Percentiles rank a stretch among this genome's conserved stretches.
Conservation (phyloP, 2,329 filamentous ascomycete genomes). For the Akanthomyces muscarius region DNA sequence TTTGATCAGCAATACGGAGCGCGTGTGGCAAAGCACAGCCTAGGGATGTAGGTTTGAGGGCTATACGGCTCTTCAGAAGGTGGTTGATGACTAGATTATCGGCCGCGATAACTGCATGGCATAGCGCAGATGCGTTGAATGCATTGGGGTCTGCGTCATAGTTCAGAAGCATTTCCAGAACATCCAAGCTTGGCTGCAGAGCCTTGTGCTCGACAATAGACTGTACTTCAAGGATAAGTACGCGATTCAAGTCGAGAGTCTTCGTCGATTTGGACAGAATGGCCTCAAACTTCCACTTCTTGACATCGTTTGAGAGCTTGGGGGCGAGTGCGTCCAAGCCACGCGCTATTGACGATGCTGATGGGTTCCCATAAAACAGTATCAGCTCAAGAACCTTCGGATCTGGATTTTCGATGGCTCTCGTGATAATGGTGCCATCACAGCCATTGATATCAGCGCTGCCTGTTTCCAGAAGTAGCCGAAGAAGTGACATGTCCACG, state of each 20-base stretch:
- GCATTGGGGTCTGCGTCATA: constrained; percentile 54
- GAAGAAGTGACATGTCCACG: constrained; percentile 47
- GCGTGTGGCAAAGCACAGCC: constrained; percentile 49
- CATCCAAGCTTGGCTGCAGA: constrained; percentile 38
- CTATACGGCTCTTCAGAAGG: constrained; percentile 37
- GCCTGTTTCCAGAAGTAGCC: constrained; percentile 46
- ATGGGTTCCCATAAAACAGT: constrained; percentile 43
- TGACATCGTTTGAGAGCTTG: constrained; percentile 41
- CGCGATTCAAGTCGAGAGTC: constrained; percentile 40
- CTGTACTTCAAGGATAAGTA: constrained; percentile 50
- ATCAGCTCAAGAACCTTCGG: constrained; percentile 46
- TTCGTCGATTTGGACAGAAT: constrained; percentile 42
- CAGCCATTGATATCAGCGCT: constrained; percentile 50
- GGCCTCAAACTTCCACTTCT: constrained; percentile 46
- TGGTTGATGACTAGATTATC: constrained; percentile 45
- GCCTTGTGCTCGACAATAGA: constrained; percentile 36
- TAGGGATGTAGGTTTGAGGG: constrained; percentile 41
- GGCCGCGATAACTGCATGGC: constrained; percentile 45
- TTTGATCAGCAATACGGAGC: constrained; percentile 46
- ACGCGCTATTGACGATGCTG: constrained; percentile 38
- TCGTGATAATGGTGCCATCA: constrained; percentile 39
- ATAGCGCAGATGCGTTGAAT: constrained; percentile 48
- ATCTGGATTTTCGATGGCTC: constrained; percentile 42
- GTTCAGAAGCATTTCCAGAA: constrained; percentile 44
- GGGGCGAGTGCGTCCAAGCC: constrained; percentile 42